These are phyloP conservation scores for Bipolaris oryzae DNA, from an alignment of 2,329 filamentous ascomycete genomes.

Conservation along the genomic window DNA sequence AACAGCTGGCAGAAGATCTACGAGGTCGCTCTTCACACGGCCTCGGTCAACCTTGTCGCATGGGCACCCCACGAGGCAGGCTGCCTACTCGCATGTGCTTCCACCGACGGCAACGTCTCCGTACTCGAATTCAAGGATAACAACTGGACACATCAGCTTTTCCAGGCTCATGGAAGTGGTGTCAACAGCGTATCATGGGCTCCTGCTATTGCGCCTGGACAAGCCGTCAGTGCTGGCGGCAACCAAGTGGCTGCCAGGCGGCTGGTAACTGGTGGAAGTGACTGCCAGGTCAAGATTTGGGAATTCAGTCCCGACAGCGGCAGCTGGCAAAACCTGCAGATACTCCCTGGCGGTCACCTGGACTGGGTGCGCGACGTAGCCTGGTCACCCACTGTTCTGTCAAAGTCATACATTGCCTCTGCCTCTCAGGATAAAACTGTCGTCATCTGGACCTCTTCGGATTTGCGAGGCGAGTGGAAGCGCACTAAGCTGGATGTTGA, in stretches of 20 bases:
- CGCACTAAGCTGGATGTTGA: conserved; percentile 88
- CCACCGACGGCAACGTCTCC: conserved; percentile 89
- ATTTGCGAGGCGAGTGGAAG: conserved; percentile 71
- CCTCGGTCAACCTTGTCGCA: conserved; percentile 92
- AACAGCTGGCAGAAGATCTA: conserved; percentile 75
- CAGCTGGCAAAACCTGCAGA: conserved; percentile 58
- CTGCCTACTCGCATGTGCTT: conserved; percentile 92
- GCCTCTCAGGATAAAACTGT: conserved; percentile 97
- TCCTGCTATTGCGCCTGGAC: conserved; percentile 81
- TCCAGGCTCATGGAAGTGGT: conserved; percentile 89
- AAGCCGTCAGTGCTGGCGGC: conserved; percentile 74
- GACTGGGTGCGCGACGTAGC: conserved; percentile 99
- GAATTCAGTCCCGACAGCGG: conserved; percentile 65
- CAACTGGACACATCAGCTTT: conserved; percentile 85
- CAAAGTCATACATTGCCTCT: conserved; percentile 95
- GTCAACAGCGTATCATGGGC: conserved; percentile 98
- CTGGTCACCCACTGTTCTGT: conserved; percentile 93
- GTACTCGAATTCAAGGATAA: conserved; percentile 98
- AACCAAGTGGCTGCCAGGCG: conserved; percentile 68
- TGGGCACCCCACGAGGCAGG: conserved; percentile 98
- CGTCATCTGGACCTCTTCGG: conserved; percentile 81
- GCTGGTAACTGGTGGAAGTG: conserved; percentile 93
- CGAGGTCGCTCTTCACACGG: conserved; percentile 91
- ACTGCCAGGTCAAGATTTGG: conserved; percentile 95
- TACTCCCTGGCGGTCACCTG: conserved; percentile 79